Evolutionary conservation across 2,329 filamentous ascomycete species (phyloP).

Genomic region (Aureobasidium sp.): DNA sequence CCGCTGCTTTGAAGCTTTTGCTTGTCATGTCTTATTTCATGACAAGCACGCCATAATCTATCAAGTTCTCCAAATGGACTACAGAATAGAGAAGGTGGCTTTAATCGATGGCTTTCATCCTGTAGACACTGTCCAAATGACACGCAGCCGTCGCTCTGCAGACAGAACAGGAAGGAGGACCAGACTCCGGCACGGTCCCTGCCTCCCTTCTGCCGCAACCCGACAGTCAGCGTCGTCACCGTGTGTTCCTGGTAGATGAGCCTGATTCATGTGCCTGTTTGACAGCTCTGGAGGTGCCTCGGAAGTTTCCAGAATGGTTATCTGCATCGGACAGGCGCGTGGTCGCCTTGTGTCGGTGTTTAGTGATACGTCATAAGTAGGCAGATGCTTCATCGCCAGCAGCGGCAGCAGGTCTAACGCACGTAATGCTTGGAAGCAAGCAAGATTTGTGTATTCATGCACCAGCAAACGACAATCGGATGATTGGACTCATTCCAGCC

Average conservation of each 20-base stretch:
- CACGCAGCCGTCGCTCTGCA: background rate
- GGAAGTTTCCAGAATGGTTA: background rate
- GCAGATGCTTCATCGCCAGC: background rate
- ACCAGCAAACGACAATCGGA: background rate
- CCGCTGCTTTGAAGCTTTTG: background rate
- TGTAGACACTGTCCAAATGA: background rate
- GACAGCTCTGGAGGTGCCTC: background rate
- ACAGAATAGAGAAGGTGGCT: background rate
- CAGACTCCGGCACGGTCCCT: background rate
- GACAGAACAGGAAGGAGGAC: slow-evolving; percentile 1
- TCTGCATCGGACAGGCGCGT: background rate
- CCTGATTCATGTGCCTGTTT: slow-evolving; percentile 3
- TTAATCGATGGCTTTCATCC: background rate
- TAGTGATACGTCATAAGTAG: background rate
- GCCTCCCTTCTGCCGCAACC: background rate
- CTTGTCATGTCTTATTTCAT: background rate
- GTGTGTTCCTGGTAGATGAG: slow-evolving; percentile 4
- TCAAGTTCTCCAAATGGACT: background rate
- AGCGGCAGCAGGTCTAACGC: background rate
- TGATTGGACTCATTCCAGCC: background rate
- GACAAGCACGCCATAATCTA: background rate
- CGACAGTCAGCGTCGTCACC: background rate
- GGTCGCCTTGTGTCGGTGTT: background rate
- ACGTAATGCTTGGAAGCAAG: background rate
- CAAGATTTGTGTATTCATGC: background rate